phyloP scores from a whole-genome alignment of 768 basidiomycete species.

The Paxillus ammoniavirescens region DNA sequence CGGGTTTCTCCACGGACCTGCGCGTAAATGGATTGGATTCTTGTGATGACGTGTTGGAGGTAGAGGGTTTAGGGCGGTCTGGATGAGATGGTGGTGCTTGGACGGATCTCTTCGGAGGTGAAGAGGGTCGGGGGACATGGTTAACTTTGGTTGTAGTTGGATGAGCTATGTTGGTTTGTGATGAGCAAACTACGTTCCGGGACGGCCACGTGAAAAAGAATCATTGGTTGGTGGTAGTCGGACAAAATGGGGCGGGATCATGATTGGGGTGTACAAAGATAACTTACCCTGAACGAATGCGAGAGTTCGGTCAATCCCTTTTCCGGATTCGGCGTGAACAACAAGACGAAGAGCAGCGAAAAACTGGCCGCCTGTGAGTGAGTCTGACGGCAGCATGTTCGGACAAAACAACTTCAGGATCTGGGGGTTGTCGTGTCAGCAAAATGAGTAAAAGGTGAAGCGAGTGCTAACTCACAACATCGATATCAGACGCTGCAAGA shows the following conservation, averaged over 20 bases:
- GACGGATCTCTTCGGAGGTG: conserved; percentile 23
- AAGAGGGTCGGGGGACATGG: conserved; percentile 10
- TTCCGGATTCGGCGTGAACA: conserved; percentile 59
- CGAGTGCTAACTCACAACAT: conserved; percentile 44
- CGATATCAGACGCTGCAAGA: conserved; percentile 51
- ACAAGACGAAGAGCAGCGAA: conserved; percentile 73
- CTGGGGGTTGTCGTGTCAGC: conserved; percentile 33
- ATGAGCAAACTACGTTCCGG: conserved; percentile 4
- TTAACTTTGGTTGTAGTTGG: conserved; percentile 4
- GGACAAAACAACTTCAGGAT: conserved; percentile 67
- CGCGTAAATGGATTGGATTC: conserved; percentile 32
- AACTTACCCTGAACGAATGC: conserved; percentile 74
- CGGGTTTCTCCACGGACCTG: conserved; percentile 17
- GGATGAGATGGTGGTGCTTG: conserved; percentile 28
- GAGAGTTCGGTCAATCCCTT: conserved; percentile 59
- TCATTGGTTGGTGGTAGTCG: conserved; percentile 1
- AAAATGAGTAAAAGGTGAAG: background rate
- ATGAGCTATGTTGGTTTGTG: conserved; percentile 15
- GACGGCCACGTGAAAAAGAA: background rate
- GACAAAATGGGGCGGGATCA: conserved; percentile 1
- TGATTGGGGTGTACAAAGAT: background rate
- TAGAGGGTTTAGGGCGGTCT: conserved; percentile 23
- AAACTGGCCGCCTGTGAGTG: conserved; percentile 67
- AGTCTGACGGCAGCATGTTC: conserved; percentile 48
- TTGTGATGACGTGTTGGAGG: conserved; percentile 15